phyloP scores from a whole-genome alignment of 1,139 yeast genomes.

The Sugiyamaella sp. region DNA sequence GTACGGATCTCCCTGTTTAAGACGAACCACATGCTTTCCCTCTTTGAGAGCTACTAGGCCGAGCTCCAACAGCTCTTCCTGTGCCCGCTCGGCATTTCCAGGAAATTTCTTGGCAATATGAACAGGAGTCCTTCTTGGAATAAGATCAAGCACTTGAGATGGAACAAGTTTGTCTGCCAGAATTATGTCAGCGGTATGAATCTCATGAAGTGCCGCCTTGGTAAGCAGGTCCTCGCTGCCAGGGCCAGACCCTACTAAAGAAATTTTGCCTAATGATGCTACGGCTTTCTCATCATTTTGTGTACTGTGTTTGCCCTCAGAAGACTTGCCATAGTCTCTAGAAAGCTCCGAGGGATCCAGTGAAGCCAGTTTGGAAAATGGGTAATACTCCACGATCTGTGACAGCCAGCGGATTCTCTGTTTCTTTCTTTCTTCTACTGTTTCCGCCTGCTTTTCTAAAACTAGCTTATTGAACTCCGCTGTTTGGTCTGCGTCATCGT shows the following conservation, averaged over 20 bases:
- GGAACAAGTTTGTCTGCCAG: constrained; percentile 94
- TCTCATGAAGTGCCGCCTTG: constrained; percentile 80
- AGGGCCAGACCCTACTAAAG: constrained; percentile 93
- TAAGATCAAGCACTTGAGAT: constrained; percentile 75
- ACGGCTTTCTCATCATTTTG: too few relatives aligned
- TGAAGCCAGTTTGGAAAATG: constrained; percentile 62
- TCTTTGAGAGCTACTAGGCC: constrained; percentile 66
- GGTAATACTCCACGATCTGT: constrained; percentile 90
- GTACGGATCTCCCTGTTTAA: constrained; percentile 97
- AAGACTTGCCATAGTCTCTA: constrained; percentile 41
- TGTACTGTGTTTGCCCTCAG: too few relatives aligned
- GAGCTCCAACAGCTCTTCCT: constrained; percentile 71
- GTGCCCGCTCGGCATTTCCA: constrained; percentile 95
- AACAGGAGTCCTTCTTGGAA: constrained; percentile 71
- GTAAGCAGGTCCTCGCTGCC: constrained; percentile 85
- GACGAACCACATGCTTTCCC: constrained; percentile 80
- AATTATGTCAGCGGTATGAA: constrained; percentile 78
- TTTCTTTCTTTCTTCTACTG: constrained; percentile 48
- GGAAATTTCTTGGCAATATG: constrained; percentile 94
- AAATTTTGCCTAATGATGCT: constrained; percentile 50
- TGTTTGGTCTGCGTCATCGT: constrained; percentile 69
- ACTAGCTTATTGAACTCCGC: constrained; percentile 63
- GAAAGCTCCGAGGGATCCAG: constrained; percentile 61
- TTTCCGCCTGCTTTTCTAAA: constrained; percentile 50
- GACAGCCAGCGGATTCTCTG: constrained; percentile 83